Evolutionary conservation across 495 filamentous ascomycete genomes (phyloP).

Genomic region (Podospora bellae-mahoneyi): DNA sequence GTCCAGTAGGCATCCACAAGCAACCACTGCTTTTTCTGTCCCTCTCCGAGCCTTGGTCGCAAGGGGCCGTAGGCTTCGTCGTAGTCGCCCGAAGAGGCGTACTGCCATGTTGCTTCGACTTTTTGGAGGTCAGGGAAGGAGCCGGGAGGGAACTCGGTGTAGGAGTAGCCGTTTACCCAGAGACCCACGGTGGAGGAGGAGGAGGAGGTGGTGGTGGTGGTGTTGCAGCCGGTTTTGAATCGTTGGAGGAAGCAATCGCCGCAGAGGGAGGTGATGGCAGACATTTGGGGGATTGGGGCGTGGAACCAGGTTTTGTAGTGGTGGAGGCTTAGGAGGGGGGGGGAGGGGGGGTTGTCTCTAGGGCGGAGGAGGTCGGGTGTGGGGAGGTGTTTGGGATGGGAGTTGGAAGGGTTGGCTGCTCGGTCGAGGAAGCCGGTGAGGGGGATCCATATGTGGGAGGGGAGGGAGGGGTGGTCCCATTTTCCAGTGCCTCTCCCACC

Average conservation of each 20-base stretch:
- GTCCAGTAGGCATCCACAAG: conserved; percentile 2
- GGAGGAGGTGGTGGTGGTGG: not conserved
- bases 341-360: not conserved
- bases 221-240: conserved; percentile 49
- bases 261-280: conserved; percentile 51
- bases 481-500: not conserved
- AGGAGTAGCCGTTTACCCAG: conserved; percentile 60
- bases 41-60: conserved; percentile 28
- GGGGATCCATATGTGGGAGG: no score
- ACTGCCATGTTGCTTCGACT: conserved; percentile 62
- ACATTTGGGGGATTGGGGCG: conserved; percentile 57
- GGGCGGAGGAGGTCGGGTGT: not conserved
- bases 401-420: no score
- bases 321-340: conserved; percentile 51
- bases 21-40: conserved; percentile 37
- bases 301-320: conserved; percentile 59
- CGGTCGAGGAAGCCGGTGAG: no score
- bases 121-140: conserved; percentile 48
- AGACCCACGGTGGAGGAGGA: conserved; percentile 21
- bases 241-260: conserved; percentile 62
- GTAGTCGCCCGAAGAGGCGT: conserved; percentile 43
- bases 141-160: conserved; percentile 52
- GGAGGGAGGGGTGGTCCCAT: no score
- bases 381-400: no score
- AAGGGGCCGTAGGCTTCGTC: conserved; percentile 54